These are phyloP conservation scores for Phaffia rhodozyma DNA, from an alignment of 1,284 basidiomycete genomes.

Conservation along the genomic window DNA sequence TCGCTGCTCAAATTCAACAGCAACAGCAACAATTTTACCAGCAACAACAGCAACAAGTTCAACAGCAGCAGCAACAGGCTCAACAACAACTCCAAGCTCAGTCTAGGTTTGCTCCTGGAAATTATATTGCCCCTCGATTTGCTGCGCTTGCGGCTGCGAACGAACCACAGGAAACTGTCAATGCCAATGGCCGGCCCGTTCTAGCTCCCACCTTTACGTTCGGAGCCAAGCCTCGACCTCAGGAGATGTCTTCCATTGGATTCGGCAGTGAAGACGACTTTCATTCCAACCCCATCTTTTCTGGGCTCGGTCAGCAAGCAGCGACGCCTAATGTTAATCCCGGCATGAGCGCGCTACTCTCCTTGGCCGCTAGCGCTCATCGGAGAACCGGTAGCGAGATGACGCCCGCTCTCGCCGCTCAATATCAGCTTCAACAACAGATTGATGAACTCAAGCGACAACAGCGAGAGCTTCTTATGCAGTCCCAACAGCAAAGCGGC, in stretches of 20 bases:
- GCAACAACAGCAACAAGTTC: neutral
- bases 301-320: neutral
- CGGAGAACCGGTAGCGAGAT: slow-evolving; percentile 53
- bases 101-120: slow-evolving; percentile 6
- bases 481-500: slow-evolving; percentile 50
- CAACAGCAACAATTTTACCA: slow-evolving; percentile 33
- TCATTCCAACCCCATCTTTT: slow-evolving; percentile 6
- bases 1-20: slow-evolving; percentile 36
- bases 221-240: slow-evolving; percentile 43
- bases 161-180: slow-evolving; percentile 25
- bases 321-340: neutral
- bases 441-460: slow-evolving; percentile 84
- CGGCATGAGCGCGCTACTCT: slow-evolving; percentile 18
- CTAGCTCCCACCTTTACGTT: slow-evolving; percentile 81
- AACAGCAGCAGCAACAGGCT: slow-evolving; percentile 13
- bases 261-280: slow-evolving; percentile 7
- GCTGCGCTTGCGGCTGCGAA: slow-evolving; percentile 33
- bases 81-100: neutral
- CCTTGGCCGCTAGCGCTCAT: slow-evolving; percentile 36
- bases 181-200: slow-evolving; percentile 73
- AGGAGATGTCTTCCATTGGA: neutral
- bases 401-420: slow-evolving; percentile 54
- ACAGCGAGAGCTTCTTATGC: slow-evolving; percentile 61
- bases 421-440: slow-evolving; percentile 81
- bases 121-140: slow-evolving; percentile 20